Conservation (phyloP, 2,329 filamentous ascomycete species). For the Diaporthe australafricana region DNA sequence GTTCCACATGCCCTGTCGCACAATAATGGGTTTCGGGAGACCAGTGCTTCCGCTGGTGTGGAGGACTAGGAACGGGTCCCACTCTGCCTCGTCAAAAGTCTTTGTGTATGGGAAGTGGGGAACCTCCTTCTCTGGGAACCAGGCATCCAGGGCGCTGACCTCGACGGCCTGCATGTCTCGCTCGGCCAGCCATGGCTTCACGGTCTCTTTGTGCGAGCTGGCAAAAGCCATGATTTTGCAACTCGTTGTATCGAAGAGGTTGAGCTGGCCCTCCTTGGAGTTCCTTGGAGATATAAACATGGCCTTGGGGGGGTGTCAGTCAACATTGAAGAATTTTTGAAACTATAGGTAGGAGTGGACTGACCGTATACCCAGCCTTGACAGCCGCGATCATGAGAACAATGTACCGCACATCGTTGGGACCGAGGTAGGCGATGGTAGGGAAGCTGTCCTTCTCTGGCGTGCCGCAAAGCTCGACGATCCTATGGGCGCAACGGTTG, state of each 20-base stretch:
- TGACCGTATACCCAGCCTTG: constrained; percentile 39
- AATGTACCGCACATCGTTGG: constrained; percentile 35
- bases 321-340: rapidly evolving
- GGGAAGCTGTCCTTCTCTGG: constrained; percentile 33
- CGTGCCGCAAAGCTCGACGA: constrained; percentile 33
- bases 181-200: constrained; percentile 52
- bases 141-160: constrained; percentile 47
- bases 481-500: constrained; percentile 34
- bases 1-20: constrained; percentile 52
- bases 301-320: constrained; percentile 41
- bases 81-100: constrained; percentile 54
- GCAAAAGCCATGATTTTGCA: constrained; percentile 54
- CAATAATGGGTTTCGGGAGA: constrained; percentile 58
- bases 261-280: constrained; percentile 56
- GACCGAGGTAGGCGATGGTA: constrained; percentile 34
- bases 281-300: constrained; percentile 60
- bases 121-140: constrained; percentile 50
- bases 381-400: constrained; percentile 34
- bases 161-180: constrained; percentile 53
- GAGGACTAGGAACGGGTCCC: constrained; percentile 54
- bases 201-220: constrained; percentile 43
- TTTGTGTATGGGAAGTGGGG: constrained; percentile 53
- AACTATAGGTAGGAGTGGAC: background rate
- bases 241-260: constrained; percentile 56
- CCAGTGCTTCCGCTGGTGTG: constrained; percentile 62